Percentiles rank a stretch among this genome's conserved stretches.
These are phyloP conservation scores for Monosporozyma yasuniensis DNA, from an alignment of 805 yeast species.

Conservation along the genomic window DNA sequence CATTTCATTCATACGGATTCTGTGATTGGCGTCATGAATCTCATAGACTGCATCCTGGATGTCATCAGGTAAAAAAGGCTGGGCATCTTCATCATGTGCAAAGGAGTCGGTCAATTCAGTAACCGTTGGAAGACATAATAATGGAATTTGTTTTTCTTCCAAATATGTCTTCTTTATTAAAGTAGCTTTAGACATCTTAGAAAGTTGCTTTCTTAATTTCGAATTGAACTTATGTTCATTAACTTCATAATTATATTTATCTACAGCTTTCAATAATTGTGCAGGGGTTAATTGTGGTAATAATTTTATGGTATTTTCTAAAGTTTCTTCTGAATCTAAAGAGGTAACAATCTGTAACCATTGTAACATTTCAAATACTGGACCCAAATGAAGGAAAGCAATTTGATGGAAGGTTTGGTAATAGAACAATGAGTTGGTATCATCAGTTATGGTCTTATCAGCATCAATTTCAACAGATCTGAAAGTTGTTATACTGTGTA, in stretches of 20 bases:
- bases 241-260: conserved; percentile 76
- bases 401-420: conserved; percentile 58
- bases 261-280: conserved; percentile 62
- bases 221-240: conserved; percentile 62
- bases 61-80: conserved; percentile 64
- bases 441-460: conserved; percentile 9
- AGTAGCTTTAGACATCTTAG: conserved; percentile 14
- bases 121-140: conserved; percentile 60
- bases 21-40: conserved; percentile 38
- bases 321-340: conserved; percentile 53
- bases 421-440: conserved; percentile 44
- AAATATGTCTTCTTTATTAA: conserved; percentile 26
- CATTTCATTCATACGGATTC: conserved; percentile 20
- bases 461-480: conserved; percentile 13
- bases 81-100: conserved; percentile 54
- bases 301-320: conserved; percentile 44
- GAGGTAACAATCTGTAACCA: conserved; percentile 84
- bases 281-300: conserved; percentile 52
- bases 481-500: conserved; percentile 23
- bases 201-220: conserved; percentile 33
- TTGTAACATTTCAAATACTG: conserved; percentile 71
- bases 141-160: conserved; percentile 44
- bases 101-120: conserved; percentile 64
- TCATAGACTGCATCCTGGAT: conserved; percentile 67
- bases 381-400: conserved; percentile 58